Base-by-base conservation (phyloP, 257 asterid genomes). In the Orobanche coerulescens region DNA sequence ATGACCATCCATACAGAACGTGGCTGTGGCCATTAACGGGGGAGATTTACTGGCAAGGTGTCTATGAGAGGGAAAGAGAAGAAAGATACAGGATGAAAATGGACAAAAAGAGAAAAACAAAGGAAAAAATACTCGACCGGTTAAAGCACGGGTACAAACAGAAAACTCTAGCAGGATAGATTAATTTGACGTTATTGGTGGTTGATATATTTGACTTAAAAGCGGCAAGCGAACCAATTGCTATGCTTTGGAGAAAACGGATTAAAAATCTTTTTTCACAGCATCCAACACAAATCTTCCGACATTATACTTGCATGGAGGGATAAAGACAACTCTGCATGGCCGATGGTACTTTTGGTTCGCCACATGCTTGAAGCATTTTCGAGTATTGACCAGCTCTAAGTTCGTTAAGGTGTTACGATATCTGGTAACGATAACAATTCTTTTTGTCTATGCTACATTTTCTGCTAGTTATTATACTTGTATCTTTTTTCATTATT, bases 11-110 rank as follows among this genome's bases (percentile, higher is more conserved):
- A 12, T 84, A 86, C 72, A 80, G 82, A 57, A 62, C 66, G 14
- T 93, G 98, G 98, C 23, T 93, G 58, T 93, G 98, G 98, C 98
- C 98, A 23, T 73, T 82, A 73, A 93, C 96, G 0, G 98, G 98
- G 15, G 98, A 91, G 73, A 81, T 92, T 50, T 88, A 77, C 76
- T 92, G 98, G 98, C 91, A 86, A 76, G 98, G 98, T 33, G 67
- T 84, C 6, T 89, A 88, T 9, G 98, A 92, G 71, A 82, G 94
- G 53, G 92, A 88, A 76, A 88, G 98, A 64, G 98, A 91, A 84
- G 84, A 81, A 57, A 79, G 98, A 52, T 92, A 92, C 43, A 70
- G 97, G 80, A 44, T 78, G 71, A 92, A 92, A 78, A 88, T 84
- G 97, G 98, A 86, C 71, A 92, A 92, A 87, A 92, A 92, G 74